Evolutionary conservation across 1,284 basidiomycete genomes (phyloP).

Genomic region (Apiotrichum laibachii): DNA sequence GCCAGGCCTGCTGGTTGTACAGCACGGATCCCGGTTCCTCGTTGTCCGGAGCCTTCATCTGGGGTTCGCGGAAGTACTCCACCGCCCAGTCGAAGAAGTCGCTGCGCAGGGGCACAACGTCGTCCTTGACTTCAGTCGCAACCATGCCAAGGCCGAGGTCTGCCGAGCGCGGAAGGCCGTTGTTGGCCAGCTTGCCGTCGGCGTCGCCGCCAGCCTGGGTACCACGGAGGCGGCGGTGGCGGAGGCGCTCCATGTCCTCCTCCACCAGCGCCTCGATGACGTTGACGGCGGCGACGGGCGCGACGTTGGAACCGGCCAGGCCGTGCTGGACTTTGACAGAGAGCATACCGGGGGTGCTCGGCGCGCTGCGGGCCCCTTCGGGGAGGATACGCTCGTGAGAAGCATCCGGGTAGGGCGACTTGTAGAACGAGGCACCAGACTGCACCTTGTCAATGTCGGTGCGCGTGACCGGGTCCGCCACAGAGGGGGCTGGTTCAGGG

Average conservation of each 20-base stretch:
- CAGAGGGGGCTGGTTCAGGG: constrained; percentile 14
- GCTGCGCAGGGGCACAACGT: constrained; percentile 79
- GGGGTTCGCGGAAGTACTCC: constrained; percentile 97
- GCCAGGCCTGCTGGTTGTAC: constrained; percentile 95
- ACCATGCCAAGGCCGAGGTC: constrained; percentile 52
- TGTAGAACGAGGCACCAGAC: constrained; percentile 29
- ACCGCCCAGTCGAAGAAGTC: constrained; percentile 93
- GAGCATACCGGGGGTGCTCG: constrained; percentile 5
- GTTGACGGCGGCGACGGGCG: constrained; percentile 58
- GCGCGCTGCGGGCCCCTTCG: constrained; percentile 12
- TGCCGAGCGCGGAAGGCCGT: constrained; percentile 39
- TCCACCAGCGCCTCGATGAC: constrained; percentile 83
- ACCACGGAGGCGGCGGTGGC: constrained; percentile 61
- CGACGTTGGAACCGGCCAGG: constrained; percentile 9
- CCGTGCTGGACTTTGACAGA: background rate
- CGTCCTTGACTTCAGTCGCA: constrained; percentile 53
- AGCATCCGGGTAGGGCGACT: constrained; percentile 44
- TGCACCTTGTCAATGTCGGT: constrained; percentile 18
- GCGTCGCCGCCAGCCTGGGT: constrained; percentile 47
- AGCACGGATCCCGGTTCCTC: constrained; percentile 92
- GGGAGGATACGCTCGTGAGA: constrained; percentile 37
- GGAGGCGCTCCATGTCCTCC: constrained; percentile 82
- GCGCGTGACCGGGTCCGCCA: constrained; percentile 15
- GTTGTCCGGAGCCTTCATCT: constrained; percentile 94
- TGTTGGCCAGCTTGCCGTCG: constrained; percentile 41